These are phyloP conservation scores for Krasilnikovozyma curviuscula DNA, from an alignment of 768 basidiomycete genomes.

Conservation along the genomic window DNA sequence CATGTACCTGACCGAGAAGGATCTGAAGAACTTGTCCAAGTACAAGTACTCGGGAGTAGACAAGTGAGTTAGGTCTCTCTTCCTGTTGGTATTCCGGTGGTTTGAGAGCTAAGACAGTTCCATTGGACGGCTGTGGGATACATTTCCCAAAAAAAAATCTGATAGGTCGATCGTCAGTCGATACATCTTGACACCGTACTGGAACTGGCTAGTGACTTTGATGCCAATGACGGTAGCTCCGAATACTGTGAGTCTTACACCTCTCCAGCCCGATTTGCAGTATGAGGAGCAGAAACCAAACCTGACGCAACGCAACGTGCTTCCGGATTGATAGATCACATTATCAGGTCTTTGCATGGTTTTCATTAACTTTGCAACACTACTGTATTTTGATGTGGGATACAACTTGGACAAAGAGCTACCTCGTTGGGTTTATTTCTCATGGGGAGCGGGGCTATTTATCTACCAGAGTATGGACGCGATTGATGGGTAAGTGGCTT, in stretches of 20 bases:
- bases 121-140: no score
- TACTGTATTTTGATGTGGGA: constrained; percentile 62
- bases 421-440: constrained; percentile 78
- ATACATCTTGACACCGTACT: constrained; percentile 63
- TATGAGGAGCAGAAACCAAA: no score
- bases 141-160: no score
- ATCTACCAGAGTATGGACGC: constrained; percentile 77
- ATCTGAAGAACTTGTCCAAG: constrained; percentile 53
- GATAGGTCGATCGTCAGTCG: constrained; percentile 53
- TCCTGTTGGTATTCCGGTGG: no score
- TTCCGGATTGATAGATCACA: constrained; percentile 54
- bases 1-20: constrained; percentile 34
- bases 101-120: no score
- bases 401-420: constrained; percentile 21
- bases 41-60: constrained; percentile 68
- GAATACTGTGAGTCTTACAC: constrained; percentile 48
- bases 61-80: constrained; percentile 48
- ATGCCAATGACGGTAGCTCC: constrained; percentile 74
- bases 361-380: constrained; percentile 59
- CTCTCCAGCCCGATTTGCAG: no score
- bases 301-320: no score
- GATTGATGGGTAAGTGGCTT: constrained; percentile 55
- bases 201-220: constrained; percentile 76
- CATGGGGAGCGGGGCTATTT: constrained; percentile 81
- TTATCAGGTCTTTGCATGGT: constrained; percentile 65